Evolutionary conservation across 352 stramenopile genomes (phyloP), one percentile per base, ranked within the genome.

Genomic region (Lagenidium giganteum): DNA sequence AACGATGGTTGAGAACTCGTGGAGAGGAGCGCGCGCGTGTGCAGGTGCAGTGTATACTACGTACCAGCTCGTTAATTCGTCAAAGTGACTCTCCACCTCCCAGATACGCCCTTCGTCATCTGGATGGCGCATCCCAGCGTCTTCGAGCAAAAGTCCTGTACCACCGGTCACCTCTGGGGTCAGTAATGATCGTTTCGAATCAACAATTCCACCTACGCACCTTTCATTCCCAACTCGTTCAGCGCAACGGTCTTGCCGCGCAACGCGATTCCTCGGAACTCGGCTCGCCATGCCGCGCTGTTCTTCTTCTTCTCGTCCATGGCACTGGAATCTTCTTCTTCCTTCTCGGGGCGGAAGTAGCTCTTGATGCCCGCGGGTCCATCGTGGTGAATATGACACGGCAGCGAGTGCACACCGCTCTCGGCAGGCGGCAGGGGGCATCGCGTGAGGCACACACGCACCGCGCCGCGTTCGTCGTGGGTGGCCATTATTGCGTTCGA

Each of bases 31-130:
- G 31, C n/a, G n/a, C n/a, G n/a, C n/a, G n/a, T n/a, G n/a, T n/a
- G n/a, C n/a, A n/a, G n/a, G n/a, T n/a, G n/a, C n/a, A n/a, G n/a
- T n/a, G n/a, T n/a, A n/a, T n/a, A n/a, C 18, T 29, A 45, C 60
- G 26, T 61, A 89, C 77, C 77, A 89, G 46, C 65, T 74, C 24
- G 61, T 78, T 31, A 89, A 29, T 28, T 76, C 56, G n/a, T 85
- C 60, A 32, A 92, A 92, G 39, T 92, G 74, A 35, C 73, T 58
- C 20, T 87, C 79, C 9, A 92, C 64, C 48, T 92, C 79, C 76
- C 76, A 92, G 24, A 87, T 64, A 20, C 67, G 61, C 28, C 73
- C 73, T 61, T 86, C 73, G 40, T 86, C 76, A 18, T 73, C 57
- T 3, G 57, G 12, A 35, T 87, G 67, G 32, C 60, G 64, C 61